phyloP scores from a whole-genome alignment of 495 filamentous ascomycete species.

The Neurospora sp. region DNA sequence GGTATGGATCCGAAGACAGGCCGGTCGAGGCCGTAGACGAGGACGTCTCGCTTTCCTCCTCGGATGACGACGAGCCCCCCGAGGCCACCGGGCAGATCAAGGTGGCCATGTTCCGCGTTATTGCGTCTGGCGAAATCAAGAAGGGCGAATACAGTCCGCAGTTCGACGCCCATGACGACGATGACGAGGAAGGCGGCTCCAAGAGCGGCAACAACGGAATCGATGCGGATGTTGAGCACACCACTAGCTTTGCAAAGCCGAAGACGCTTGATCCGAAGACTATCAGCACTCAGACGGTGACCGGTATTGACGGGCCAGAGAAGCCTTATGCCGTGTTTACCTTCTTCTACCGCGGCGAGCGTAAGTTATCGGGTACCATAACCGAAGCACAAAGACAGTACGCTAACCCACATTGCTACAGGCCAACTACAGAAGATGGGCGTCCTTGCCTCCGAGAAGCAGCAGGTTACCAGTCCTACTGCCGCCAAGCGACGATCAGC shows the following conservation, averaged over 20 bases:
- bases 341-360: conserved; percentile 93
- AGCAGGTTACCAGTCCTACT: conserved; percentile 43
- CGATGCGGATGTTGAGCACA: conserved; percentile 78
- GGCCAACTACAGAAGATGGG: conserved; percentile 94
- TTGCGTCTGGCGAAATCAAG: conserved; percentile 94
- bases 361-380: conserved; percentile 43
- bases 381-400: not conserved
- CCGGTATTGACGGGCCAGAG: conserved; percentile 91
- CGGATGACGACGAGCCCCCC: conserved; percentile 79
- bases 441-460: conserved; percentile 55
- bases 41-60: conserved; percentile 62
- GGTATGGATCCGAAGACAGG: conserved; percentile 64
- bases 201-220: conserved; percentile 31
- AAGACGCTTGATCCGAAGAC: conserved; percentile 94
- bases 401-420: conserved; percentile 24
- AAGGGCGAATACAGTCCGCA: conserved; percentile 95
- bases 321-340: conserved; percentile 96
- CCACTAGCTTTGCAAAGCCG: conserved; percentile 95
- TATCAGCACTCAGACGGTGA: conserved; percentile 97
- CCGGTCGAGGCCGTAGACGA: conserved; percentile 68
- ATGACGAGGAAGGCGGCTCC: conserved; percentile 49
- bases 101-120: conserved; percentile 87
- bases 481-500: conserved; percentile 61
- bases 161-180: conserved; percentile 93
- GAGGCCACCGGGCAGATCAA: conserved; percentile 98